Base-by-base conservation (phyloP, 1,284 basidiomycete species). In the Cystobasidium pallidum region DNA sequence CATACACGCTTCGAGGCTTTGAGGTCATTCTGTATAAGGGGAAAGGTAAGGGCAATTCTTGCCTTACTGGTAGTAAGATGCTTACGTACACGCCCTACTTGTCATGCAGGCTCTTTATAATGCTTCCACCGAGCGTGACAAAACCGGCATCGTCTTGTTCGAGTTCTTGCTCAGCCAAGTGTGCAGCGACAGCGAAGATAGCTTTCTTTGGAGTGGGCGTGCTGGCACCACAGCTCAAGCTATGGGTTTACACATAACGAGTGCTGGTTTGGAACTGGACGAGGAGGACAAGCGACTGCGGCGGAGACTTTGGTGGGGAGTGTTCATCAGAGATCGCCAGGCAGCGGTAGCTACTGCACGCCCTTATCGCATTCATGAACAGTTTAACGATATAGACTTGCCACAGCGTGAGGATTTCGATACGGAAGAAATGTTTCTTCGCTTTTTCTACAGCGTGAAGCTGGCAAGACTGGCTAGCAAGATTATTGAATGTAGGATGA, bases 121-220 rank as follows among this genome's bases (percentile, higher is more conserved):
- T 34, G 49, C 8, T 19, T 51, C 43, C 13, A 52, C 51, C 32
- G 63, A 65, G 45, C 26, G 49, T 28, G 43, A 65, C 47, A 65
- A 65, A 51, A 47, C 34, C 21, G 52, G 52, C 24, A 45, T 65
- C 17, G 63, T 65, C 24, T 32, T 65, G 7, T 65, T 65, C 39
- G 63, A 65, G 49, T 65, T 47, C 45, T 26, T 51, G 39, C 36
- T 65, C 36, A 65, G 63, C 28, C 63, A 65, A 21, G 52, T 65
- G 7, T 65, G 63, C 45, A 54, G 63, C 30, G 63, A 65, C 10
- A 47, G 63, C 6, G 63, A 65, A 24, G 59, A 62, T 39, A 62
- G 59, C 21, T 62, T 62, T 19, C 39, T 62, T 21, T 62, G 59
- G 59, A 62, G 59, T 45, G 59, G 59, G 21, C 59, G 59, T 24